Evolutionary conservation across 805 yeast genomes (phyloP), one percentile per base, ranked within the genome.

Genomic region (Phaffomyces antillensis): DNA sequence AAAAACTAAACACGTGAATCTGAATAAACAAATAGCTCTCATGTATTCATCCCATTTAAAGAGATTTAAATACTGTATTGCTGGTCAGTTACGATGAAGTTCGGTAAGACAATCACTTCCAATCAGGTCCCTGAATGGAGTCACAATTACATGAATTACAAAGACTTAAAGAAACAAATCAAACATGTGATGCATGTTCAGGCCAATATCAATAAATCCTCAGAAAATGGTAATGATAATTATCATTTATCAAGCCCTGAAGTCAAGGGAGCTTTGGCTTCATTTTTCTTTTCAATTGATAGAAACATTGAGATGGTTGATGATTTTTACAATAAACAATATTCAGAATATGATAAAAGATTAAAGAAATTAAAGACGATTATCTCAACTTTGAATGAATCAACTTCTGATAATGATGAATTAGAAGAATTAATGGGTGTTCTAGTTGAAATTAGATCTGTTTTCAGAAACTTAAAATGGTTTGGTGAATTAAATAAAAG

Each of bases 111-210:
- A 8, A 71, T 86, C 52, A 67, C 79, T 30, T 72, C 85, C 40
- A 95, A 91, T 65, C 96, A 89, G 70, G 88, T 90, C 46, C 97
- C 97, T 4, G 96, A 89, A 65, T 91, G 98, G 98, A 44, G 46
- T 16, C 76, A 77, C 46, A 75, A 75, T 56, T 91, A 91, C 59
- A 76, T 91, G 72, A 85, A 87, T 66, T 91, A 91, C 66, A 91
- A 89, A 62, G 78, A 75, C 40, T 71, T 91, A 53, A 91, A 91
- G 68, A 81, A 84, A 58, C 77, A 79, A 55, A 86, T 91, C 65
- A 86, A 86, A 61, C 73, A 71, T 36, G 76, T 86, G 23, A 75
- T 72, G 30, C 52, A 51, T 5, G 68, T 68, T 39, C 77, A 77
- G 17, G 33, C 23, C 9, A 26, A 18, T 11, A 18, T 34, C 23